Evolutionary conservation across 305 asterid species (phyloP).

Genomic region (Fraxinus latifolia): DNA sequence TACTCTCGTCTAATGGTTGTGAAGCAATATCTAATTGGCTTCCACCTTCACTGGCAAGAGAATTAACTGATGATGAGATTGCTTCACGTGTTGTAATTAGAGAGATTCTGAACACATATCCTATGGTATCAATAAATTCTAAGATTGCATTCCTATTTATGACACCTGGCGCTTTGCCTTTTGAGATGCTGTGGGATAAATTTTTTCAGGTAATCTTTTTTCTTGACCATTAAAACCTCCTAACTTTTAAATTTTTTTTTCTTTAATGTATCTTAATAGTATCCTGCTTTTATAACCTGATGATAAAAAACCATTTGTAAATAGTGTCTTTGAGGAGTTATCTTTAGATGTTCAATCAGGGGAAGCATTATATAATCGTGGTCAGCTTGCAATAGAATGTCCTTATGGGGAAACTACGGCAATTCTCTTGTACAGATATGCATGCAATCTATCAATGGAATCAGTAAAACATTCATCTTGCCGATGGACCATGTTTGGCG

Average conservation of each 20-base stretch:
- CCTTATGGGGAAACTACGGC: not conserved
- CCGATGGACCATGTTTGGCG: not conserved
- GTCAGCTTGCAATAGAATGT: not conserved
- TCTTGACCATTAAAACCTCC: not conserved
- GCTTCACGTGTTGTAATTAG: conserved; percentile 47
- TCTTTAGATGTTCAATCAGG: not conserved
- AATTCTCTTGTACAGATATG: not conserved
- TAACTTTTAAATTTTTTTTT: not conserved
- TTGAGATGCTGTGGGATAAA: conserved; percentile 53
- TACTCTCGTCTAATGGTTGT: conserved; percentile 43
- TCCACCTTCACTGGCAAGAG: conserved; percentile 47
- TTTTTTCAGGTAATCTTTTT: conserved; percentile 40
- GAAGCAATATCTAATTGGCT: conserved; percentile 39
- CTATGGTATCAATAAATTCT: conserved; percentile 31
- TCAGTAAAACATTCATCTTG: not conserved
- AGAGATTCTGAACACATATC: conserved; percentile 40
- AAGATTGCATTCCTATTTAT: conserved; percentile 51
- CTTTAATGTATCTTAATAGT: not conserved
- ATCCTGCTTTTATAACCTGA: not conserved
- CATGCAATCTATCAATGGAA: not conserved
- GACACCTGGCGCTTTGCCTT: conserved; percentile 51
- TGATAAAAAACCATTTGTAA: not conserved
- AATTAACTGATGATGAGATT: conserved; percentile 43
- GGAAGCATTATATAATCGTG: not conserved
- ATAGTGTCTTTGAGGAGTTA: not conserved